Evolutionary conservation across 495 filamentous ascomycete genomes (phyloP).

Genomic region (Platismatia glauca): DNA sequence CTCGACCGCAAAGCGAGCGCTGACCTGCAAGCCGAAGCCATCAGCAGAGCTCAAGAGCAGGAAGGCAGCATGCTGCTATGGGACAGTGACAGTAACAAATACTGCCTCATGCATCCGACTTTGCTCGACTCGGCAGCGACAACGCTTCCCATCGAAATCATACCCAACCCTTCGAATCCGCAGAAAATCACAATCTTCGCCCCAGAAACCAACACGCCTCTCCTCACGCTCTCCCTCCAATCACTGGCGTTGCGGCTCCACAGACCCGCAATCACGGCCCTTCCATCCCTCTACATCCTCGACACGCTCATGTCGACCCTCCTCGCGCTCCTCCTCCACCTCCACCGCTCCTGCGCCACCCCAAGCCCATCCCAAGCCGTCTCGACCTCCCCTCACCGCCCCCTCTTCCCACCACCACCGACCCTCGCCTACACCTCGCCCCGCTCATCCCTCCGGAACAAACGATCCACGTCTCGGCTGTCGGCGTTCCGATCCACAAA

Average conservation of each 20-base stretch:
- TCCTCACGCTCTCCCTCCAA: constrained; percentile 19
- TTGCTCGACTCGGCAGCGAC: constrained; percentile 17
- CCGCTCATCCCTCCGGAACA: constrained; percentile 11
- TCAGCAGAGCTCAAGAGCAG: constrained; percentile 20
- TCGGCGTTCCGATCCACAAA: constrained; percentile 16
- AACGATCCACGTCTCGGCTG: constrained; percentile 13
- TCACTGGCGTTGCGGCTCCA: constrained; percentile 17
- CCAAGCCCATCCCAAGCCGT: constrained; percentile 9
- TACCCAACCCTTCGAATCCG: constrained; percentile 16
- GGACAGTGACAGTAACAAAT: constrained; percentile 20
- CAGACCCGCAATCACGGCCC: constrained; percentile 7
- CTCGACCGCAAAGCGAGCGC: constrained; percentile 23
- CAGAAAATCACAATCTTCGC: constrained; percentile 23
- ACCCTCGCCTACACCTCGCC: constrained; percentile 14
- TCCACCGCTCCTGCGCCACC: constrained; percentile 23
- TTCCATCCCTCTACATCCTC: constrained; percentile 22
- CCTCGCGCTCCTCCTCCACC: constrained; percentile 24
- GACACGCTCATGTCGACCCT: constrained; percentile 23
- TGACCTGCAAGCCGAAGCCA: constrained; percentile 23
- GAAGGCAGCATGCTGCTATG: constrained; percentile 24
- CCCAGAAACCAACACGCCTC: constrained; percentile 17
- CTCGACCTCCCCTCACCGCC: constrained; percentile 4
- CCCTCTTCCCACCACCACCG: constrained; percentile 19
- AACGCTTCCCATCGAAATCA: constrained; percentile 21
- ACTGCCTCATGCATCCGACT: constrained; percentile 25